Evolutionary conservation across 2,329 filamentous ascomycete genomes (phyloP), one percentile per base, ranked within the genome.

Genomic region (Colletotrichum spaethianum): DNA sequence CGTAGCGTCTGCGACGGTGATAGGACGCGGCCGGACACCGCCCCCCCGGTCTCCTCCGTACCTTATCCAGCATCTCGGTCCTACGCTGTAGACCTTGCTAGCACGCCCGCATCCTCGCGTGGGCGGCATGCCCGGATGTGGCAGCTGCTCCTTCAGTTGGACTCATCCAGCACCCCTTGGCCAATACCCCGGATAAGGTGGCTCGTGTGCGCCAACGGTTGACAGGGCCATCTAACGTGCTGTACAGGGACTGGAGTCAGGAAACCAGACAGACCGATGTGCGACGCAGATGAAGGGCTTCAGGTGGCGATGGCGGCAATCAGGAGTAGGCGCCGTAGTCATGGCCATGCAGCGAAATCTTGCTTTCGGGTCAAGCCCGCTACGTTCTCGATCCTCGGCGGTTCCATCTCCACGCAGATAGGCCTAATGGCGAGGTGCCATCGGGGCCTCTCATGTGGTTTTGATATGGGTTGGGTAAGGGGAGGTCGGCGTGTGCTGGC

Each of bases 381-480:
- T 9, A 28, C 20, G 46, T 61, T 59, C 64, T 72, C 64, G 28
- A 53, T 57, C 42, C 57, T 55, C 59, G 68, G 63, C 63, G 56
- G 48, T 50, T 48, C 31, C 52, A 4, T 56, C 56, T 60, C 48
- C n/a, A 55, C 53, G 28, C 8, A 71, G 68, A 50, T 67, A 62
- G 40, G 44, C 23, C 23, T 14, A 5, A 26, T 48, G 59, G 44
- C 59, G 65, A 63, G 57, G 65, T 68, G 23, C 5, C 57, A 68
- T 63, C 52, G 57, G 23, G 52, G 52, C 28, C 31, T 16, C 16
- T 56, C n/a, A 26, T 28, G 3, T 23, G 16, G 50, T 33, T 18
- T 44, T 20, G 64, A 62, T 66, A 72, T 68, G 66, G 66, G 60
- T 65, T 70, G 55, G 66, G 70, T 71, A 63, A 71, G 56, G 56